Evolutionary conservation across 164 flowering plant species (phyloP).

Genomic region (Akebia trifoliata): DNA sequence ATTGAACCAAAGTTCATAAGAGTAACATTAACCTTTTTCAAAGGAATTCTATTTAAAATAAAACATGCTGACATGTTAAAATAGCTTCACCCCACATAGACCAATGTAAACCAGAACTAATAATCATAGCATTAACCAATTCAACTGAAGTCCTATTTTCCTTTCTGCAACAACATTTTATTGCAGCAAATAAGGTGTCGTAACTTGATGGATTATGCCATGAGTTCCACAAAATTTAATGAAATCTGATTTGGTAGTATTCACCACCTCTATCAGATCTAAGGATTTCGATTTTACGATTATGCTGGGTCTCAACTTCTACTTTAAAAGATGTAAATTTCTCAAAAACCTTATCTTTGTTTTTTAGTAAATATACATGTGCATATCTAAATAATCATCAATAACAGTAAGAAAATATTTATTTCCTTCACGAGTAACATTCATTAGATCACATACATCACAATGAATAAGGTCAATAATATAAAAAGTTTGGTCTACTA

Average conservation of each 20-base stretch:
- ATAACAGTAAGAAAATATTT: constrained; percentile 5
- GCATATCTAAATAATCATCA: constrained; percentile 6
- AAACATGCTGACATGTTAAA: not conserved
- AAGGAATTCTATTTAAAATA: constrained; percentile 5
- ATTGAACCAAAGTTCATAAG: constrained; percentile 3
- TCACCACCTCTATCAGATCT: constrained; percentile 18
- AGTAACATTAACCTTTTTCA: not conserved
- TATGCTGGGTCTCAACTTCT: constrained; percentile 6
- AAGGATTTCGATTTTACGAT: constrained; percentile 6
- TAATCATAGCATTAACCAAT: constrained; percentile 9
- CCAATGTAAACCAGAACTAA: not conserved
- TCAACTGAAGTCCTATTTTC: constrained; percentile 9
- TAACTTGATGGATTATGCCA: too few relatives aligned
- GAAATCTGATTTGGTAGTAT: constrained; percentile 2
- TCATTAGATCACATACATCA: constrained; percentile 9
- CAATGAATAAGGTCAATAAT: constrained; percentile 8
- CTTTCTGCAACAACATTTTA: constrained; percentile 10
- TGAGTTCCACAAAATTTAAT: not conserved
- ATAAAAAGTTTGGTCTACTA: not conserved
- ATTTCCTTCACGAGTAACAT: constrained; percentile 1
- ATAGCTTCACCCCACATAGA: constrained; percentile 11
- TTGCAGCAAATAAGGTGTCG: constrained; percentile 4
- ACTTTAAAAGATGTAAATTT: constrained; percentile 8
- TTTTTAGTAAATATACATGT: constrained; percentile 6
- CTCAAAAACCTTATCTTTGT: not conserved